Evolutionary conservation across 139 green algal species (phyloP).

Genomic region (Picochlorum sp.): DNA sequence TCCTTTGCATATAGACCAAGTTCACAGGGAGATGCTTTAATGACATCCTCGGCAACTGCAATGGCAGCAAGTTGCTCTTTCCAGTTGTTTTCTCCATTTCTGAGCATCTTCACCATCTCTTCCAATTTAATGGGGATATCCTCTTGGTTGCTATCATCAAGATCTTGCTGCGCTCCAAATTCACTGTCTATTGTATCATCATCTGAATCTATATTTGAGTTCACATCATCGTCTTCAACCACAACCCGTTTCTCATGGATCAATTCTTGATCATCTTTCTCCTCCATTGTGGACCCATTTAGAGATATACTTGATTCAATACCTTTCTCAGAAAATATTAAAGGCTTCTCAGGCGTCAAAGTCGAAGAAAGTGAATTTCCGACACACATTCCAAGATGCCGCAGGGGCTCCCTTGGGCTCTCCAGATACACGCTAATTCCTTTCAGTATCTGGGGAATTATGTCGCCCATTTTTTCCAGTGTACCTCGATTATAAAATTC

Average conservation of each 20-base stretch:
- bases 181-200: conserved; percentile 29
- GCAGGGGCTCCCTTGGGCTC: conserved; percentile 27
- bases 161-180: conserved; percentile 29
- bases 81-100: conserved; percentile 49
- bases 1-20: conserved; percentile 47
- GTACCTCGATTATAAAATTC: not conserved
- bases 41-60: conserved; percentile 33
- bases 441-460: conserved; percentile 32
- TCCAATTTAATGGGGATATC: conserved; percentile 25
- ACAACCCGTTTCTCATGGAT: not conserved
- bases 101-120: conserved; percentile 34
- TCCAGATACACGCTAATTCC: conserved; percentile 47
- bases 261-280: not conserved
- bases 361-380: conserved; percentile 33
- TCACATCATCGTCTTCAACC: not conserved
- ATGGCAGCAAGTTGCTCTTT: conserved; percentile 46
- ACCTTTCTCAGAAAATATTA: conserved; percentile 38
- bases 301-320: not conserved
- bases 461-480: not conserved
- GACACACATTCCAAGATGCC: conserved; percentile 51
- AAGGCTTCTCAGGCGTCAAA: conserved; percentile 35
- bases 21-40: conserved; percentile 64
- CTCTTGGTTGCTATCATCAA: not conserved
- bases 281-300: not conserved
- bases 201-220: conserved; percentile 32